phyloP scores from a whole-genome alignment of 164 flowering plant species.

The Kalanchoe fedtschenkoi region DNA sequence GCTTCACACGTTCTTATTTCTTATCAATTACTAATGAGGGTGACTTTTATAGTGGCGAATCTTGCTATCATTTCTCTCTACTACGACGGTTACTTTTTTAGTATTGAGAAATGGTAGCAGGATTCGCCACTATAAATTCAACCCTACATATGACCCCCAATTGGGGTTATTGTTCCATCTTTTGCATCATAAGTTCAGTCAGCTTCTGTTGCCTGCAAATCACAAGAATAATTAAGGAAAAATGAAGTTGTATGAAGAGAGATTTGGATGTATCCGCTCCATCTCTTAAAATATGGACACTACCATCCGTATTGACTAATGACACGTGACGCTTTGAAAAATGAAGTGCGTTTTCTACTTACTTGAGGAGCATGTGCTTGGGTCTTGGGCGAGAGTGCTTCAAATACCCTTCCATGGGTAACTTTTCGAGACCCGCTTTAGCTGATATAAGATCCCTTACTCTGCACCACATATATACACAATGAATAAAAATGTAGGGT shows the following conservation, averaged over 20 bases:
- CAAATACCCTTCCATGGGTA: constrained; percentile 97
- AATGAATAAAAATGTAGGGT: too few species aligned
- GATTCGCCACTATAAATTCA: too few species aligned
- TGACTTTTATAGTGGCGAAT: too few species aligned
- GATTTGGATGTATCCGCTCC: too few species aligned
- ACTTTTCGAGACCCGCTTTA: constrained; percentile 85
- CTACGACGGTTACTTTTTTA: too few species aligned
- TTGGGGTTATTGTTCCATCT: too few species aligned
- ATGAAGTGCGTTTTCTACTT: constrained; percentile 16
- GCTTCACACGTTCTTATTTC: too few species aligned
- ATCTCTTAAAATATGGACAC: neutral
- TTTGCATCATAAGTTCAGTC: constrained; percentile 45
- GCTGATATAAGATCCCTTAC: constrained; percentile 76
- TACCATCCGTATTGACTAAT: too few species aligned
- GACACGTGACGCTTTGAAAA: neutral
- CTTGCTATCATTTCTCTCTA: too few species aligned
- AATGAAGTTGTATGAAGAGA: neutral
- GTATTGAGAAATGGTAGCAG: too few species aligned
- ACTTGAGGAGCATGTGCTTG: constrained; percentile 69
- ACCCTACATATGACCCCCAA: too few species aligned
- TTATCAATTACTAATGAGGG: too few species aligned
- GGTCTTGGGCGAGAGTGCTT: constrained; percentile 93
- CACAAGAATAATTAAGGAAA: neutral
- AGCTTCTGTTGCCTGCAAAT: constrained; percentile 56
- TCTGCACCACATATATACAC: constrained; percentile 40